phyloP scores from a whole-genome alignment of 2,329 filamentous ascomycete species.

The Cercospora sp. region DNA sequence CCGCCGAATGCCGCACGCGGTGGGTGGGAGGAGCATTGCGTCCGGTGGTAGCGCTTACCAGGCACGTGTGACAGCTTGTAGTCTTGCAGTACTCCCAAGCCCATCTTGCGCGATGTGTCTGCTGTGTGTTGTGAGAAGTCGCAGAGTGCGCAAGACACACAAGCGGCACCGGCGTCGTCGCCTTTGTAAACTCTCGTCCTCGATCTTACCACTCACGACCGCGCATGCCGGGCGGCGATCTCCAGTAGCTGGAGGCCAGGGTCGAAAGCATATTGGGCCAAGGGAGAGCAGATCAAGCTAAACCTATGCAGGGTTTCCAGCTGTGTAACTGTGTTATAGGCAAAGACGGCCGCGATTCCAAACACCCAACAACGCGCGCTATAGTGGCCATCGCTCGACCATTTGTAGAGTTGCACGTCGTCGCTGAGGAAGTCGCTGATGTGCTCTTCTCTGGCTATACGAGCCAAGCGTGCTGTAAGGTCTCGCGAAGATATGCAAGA shows the following conservation, averaged over 20 bases:
- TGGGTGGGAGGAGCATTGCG: neutral
- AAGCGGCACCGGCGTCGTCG: neutral
- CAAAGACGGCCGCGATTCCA: neutral
- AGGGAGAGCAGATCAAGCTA: neutral
- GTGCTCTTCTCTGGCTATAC: neutral
- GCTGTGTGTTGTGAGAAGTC: conserved; percentile 1
- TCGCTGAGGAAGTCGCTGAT: neutral
- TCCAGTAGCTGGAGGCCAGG: neutral
- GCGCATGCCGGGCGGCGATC: neutral
- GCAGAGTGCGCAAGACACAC: neutral
- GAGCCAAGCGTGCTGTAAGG: neutral
- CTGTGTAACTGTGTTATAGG: neutral
- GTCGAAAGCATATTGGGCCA: conserved; percentile 1
- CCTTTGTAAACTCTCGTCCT: neutral
- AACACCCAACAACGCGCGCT: neutral
- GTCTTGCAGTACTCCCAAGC: conserved; percentile 28
- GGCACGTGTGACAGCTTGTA: conserved; percentile 26
- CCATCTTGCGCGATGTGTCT: conserved; percentile 18
- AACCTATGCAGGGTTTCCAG: neutral
- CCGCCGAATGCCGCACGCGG: neutral
- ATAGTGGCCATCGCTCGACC: neutral
- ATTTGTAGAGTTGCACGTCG: neutral
- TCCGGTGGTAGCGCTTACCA: conserved; percentile 18
- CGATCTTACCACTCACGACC: neutral
- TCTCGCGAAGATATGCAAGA: neutral